A percentile compares a stretch with the other conserved stretches of the same genome.
Evolutionary conservation across 768 basidiomycete genomes (phyloP).

Genomic region (Suillus ampliporus): DNA sequence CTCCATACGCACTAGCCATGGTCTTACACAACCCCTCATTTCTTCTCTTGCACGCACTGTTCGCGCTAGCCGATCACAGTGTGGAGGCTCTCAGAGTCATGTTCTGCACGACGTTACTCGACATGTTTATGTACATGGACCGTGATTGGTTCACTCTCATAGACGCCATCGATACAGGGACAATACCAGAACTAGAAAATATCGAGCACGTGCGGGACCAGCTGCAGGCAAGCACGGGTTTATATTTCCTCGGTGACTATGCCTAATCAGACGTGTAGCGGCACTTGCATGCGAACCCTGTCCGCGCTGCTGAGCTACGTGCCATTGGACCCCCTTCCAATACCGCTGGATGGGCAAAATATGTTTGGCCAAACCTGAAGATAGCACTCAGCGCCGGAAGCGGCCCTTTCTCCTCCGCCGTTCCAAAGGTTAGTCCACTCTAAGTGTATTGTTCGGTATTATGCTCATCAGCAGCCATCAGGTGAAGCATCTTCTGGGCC

Average conservation of each 20-base stretch:
- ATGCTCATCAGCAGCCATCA: conserved; percentile 5
- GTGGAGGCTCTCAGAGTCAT: conserved; percentile 20
- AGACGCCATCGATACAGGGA: conserved; percentile 20
- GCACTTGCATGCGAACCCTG: conserved; percentile 17
- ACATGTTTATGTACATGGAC: conserved; percentile 27
- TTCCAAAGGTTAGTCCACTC: conserved; percentile 21
- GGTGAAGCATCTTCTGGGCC: conserved; percentile 23
- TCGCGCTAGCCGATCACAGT: conserved; percentile 17
- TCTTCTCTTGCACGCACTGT: conserved; percentile 23
- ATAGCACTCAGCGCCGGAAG: conserved; percentile 26
- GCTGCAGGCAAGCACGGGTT: conserved; percentile 19
- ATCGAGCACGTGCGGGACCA: conserved; percentile 19
- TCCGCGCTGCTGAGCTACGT: conserved; percentile 23
- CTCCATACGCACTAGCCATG: conserved; percentile 16
- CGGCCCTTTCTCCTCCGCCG: conserved; percentile 20
- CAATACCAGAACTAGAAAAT: conserved; percentile 25
- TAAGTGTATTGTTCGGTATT: background rate
- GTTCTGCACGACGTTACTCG: conserved; percentile 24
- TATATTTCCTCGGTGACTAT: background rate
- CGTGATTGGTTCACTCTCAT: conserved; percentile 26
- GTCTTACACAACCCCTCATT: conserved; percentile 22
- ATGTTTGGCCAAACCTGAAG: conserved; percentile 20
- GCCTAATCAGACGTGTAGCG: conserved; percentile 7
- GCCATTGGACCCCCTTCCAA: conserved; percentile 17
- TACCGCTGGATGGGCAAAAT: conserved; percentile 23